Conservation (phyloP, 176 grass and related monocot genomes). For the Poa pratensis region DNA sequence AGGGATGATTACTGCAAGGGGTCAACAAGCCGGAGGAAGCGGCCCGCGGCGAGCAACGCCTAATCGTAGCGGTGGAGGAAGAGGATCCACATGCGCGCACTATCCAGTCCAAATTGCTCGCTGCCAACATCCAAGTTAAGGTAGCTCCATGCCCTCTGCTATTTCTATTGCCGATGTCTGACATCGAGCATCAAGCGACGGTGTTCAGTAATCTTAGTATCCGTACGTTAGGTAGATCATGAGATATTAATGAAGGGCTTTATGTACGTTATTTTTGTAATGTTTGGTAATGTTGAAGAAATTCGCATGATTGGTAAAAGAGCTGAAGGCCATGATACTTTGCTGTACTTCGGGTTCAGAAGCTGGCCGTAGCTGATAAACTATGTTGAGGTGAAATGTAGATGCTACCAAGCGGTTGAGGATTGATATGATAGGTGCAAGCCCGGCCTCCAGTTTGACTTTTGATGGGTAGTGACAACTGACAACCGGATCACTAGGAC, state of each 20-base stretch:
- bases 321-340: slow-evolving; percentile 69
- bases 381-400: slow-evolving; percentile 72
- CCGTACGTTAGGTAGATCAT: neutral
- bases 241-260: slow-evolving; percentile 1
- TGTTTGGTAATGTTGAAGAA: neutral
- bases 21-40: slow-evolving; percentile 1
- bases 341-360: slow-evolving; percentile 77
- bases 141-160: slow-evolving; percentile 9
- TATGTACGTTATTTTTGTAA: too few species aligned
- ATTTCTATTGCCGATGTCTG: neutral
- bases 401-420: slow-evolving; percentile 61
- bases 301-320: slow-evolving; percentile 36
- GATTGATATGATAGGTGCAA: slow-evolving; percentile 50
- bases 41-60: slow-evolving; percentile 54
- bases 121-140: slow-evolving; percentile 70
- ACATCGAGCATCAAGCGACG: neutral
- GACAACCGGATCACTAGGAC: neutral
- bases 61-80: slow-evolving; percentile 73
- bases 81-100: slow-evolving; percentile 58
- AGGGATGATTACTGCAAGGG: neutral
- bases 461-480: neutral
- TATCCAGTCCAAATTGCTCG: slow-evolving; percentile 69
- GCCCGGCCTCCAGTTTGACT: neutral
- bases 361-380: slow-evolving; percentile 64
- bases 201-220: neutral